A percentile compares a stretch with the other conserved stretches of the same genome.
These are phyloP conservation scores for Irpex rosettiformis DNA, from an alignment of 1,284 basidiomycete species.

Conservation along the genomic window DNA sequence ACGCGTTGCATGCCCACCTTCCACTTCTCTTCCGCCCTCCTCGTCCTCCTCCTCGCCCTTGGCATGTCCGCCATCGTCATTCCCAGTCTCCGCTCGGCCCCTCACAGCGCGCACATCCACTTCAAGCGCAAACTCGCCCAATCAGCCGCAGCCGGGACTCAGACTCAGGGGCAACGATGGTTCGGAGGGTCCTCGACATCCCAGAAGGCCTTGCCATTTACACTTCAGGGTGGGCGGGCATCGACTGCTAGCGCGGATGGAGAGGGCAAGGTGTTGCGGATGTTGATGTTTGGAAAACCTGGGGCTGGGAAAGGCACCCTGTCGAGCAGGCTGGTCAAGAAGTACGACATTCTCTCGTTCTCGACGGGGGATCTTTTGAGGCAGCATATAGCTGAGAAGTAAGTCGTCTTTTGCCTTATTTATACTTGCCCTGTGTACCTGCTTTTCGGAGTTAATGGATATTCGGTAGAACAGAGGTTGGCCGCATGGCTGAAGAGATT, in stretches of 20 bases:
- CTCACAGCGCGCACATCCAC: conserved; percentile 11
- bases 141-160: background rate
- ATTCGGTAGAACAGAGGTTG: conserved; percentile 57
- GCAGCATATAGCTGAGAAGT: conserved; percentile 73
- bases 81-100: conserved; percentile 10
- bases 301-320: conserved; percentile 81
- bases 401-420: conserved; percentile 20
- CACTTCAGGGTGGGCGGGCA: conserved; percentile 40
- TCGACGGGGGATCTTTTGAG: conserved; percentile 82
- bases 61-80: conserved; percentile 14
- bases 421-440: background rate
- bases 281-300: conserved; percentile 83
- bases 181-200: conserved; percentile 39
- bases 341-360: conserved; percentile 72
- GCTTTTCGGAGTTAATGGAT: background rate
- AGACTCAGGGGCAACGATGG: conserved; percentile 19
- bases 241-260: conserved; percentile 31
- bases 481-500: conserved; percentile 68
- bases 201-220: conserved; percentile 49
- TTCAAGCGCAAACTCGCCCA: background rate
- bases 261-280: conserved; percentile 49
- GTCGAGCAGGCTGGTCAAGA: conserved; percentile 64
- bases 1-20: background rate
- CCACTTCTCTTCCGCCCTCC: conserved; percentile 2
- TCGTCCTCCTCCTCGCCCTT: conserved; percentile 10